Evolutionary conservation across 2,329 filamentous ascomycete genomes (phyloP).

Genomic region (Pseudogymnoascus sp.): DNA sequence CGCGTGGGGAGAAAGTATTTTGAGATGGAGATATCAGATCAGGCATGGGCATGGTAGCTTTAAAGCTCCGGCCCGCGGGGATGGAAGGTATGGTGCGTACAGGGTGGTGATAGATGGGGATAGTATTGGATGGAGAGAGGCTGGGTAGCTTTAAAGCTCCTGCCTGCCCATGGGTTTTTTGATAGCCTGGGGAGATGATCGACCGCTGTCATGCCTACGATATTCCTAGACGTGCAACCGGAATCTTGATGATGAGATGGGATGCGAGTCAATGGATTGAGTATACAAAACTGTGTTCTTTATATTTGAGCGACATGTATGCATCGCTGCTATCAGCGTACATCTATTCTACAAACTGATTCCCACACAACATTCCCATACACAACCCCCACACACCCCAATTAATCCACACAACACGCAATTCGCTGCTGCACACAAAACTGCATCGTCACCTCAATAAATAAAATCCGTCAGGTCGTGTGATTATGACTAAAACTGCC

Average conservation of each 20-base stretch:
- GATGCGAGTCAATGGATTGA: slow-evolving; percentile 3
- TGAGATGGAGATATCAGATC: not conserved
- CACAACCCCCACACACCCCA: not conserved
- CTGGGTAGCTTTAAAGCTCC: slow-evolving; percentile 31
- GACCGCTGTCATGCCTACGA: not conserved
- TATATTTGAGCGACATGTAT: not conserved
- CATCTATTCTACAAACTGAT: not conserved
- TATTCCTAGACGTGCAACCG: not conserved
- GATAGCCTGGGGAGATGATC: not conserved
- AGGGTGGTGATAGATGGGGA: not conserved
- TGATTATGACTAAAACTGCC: slow-evolving; percentile 7
- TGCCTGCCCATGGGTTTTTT: slow-evolving; percentile 11
- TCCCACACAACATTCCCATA: not conserved
- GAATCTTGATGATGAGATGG: slow-evolving; percentile 7
- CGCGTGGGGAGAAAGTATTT: not conserved
- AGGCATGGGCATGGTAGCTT: slow-evolving; percentile 12
- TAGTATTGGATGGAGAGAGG: slow-evolving; percentile 14
- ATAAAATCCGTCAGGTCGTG: not conserved
- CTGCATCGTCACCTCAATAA: not conserved
- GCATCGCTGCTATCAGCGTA: not conserved
- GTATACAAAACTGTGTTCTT: not conserved
- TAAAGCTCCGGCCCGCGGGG: slow-evolving; percentile 12
- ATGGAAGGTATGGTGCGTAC: not conserved
- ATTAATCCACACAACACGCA: not conserved
- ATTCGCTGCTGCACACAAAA: not conserved